Evolutionary conservation across 805 yeast genomes (phyloP), one percentile per base, ranked within the genome.

Genomic region (Saccharomycopsis fibuligera): DNA sequence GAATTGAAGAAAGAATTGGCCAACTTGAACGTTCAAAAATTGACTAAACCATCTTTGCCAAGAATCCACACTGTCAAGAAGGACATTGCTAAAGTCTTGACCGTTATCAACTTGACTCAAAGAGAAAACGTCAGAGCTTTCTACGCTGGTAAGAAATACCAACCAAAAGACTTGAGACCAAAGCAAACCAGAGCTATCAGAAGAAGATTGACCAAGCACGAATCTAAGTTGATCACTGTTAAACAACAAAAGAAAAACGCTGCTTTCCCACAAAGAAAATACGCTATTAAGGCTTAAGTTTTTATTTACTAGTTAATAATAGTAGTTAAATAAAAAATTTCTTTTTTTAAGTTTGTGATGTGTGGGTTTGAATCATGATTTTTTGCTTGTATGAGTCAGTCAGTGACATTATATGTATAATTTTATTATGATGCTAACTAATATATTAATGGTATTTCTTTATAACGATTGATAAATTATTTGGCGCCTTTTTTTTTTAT

Each of bases 131-230:
- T 88, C 70, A 87, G 87, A 76, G 93, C 84, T 69, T 84, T 86
- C 81, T 90, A 90, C 91, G 80, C 81, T 62, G 93, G 89, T 73
- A 84, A 86, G 83, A 90, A 88, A 78, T 86, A 81, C 83, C 79
- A 81, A 73, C 98, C 99, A 80, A 90, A 91, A 81, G 97, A 90
- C 73, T 82, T 93, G 78, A 91, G 98, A 80, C 96, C 89, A 66
- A 93, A 93, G 91, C 87, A 93, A 86, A 93, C 99, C 76, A 91
- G 98, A 84, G 98, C 99, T 74, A 76, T 91, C 76, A 91, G 99
- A 86, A 86, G 98, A 82, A 81, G 83, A 70, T 81, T 93, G 70
- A 81, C 97, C 73, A 78, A 84, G 69, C 73, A 74, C 74, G 96
- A 93, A 79, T 83, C 86, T 70, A 68, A 79, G 65, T 75, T 76